Base-by-base conservation (phyloP, 306 rosid genomes). In the Corylus avellana region DNA sequence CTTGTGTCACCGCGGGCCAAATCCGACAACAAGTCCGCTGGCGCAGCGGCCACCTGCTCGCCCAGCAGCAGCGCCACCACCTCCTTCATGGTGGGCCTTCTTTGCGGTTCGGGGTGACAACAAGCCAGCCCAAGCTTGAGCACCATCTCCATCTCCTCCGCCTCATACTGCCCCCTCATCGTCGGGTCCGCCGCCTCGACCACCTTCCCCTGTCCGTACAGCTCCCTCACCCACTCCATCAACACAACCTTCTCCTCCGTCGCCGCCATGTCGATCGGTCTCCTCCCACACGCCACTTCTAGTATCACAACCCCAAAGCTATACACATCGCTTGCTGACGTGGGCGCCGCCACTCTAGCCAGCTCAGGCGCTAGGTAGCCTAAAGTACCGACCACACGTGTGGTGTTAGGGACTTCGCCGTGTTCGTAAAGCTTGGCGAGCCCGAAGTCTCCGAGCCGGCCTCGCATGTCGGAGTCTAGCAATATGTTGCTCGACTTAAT, bases 281-380 rank as follows among this genome's bases (percentile, higher is more conserved):
- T 86, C 68, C 98, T 63, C 39, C 98, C 97, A 16, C 98, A 92
- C 0, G 89, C 95, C 54, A 95, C 97, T 76, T 95, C 98, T 82
- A 95, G 79, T 72, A 91, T n/a, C 85, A 95, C 98, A 50, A 95
- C 92, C 4, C 98, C 98, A 53, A 83, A 95, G 66, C 97, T 87
- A 54, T 86, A 95, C 37, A 95, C 92, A 13, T 95, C 98, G 13
- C 97, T 95, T 0, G 95, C 95, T 0, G 92, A 81, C 17, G 98
- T 92, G 0, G 98, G 97, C 4, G 85, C 79, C 0, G 97, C 90
- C 17, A 80, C 74, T 0, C 81, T 87, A 0, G 94, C 97, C 18
- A 92, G 68, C 87, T 94, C 98, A 1, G 97, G 97, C 2, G 97
- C 97, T 82, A 95, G 79, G 72, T 92, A 95, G 12, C 98, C 98